These are phyloP conservation scores for Fusarium scirpi DNA, from an alignment of 2,329 filamentous ascomycete genomes.

Conservation along the genomic window DNA sequence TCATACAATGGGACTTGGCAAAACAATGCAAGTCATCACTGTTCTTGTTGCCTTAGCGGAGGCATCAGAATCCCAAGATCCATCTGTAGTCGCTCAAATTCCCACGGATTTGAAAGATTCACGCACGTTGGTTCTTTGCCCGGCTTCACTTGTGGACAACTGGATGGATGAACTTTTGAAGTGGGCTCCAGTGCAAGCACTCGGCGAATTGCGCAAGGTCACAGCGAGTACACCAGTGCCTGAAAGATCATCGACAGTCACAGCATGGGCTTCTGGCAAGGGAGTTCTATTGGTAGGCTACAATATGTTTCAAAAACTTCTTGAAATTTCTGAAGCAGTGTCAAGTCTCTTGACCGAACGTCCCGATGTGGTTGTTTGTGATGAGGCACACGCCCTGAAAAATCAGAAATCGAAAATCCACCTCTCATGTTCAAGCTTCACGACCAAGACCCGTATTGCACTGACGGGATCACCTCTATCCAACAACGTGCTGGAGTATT, in stretches of 20 bases:
- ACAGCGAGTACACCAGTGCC: constrained; percentile 53
- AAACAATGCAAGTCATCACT: constrained; percentile 91
- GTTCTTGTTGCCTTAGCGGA: constrained; percentile 81
- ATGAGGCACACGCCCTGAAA: constrained; percentile 87
- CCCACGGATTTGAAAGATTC: constrained; percentile 72
- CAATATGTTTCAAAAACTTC: constrained; percentile 67
- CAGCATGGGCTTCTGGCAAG: constrained; percentile 71
- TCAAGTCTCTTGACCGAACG: constrained; percentile 65
- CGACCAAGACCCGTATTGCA: constrained; percentile 79
- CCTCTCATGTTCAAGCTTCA: constrained; percentile 68
- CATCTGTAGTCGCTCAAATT: constrained; percentile 71
- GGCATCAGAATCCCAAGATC: constrained; percentile 70
- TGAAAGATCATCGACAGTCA: constrained; percentile 61
- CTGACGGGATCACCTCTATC: constrained; percentile 88
- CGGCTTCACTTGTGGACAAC: constrained; percentile 80
- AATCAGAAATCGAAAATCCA: constrained; percentile 68
- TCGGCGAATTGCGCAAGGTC: constrained; percentile 70
- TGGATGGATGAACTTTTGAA: constrained; percentile 82
- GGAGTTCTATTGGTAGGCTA: constrained; percentile 86
- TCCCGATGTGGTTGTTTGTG: constrained; percentile 81
- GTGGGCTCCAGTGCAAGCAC: constrained; percentile 71
- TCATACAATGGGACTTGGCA: constrained; percentile 92
- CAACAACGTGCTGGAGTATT: constrained; percentile 87
- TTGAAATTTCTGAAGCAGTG: constrained; percentile 49
- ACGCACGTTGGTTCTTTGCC: constrained; percentile 80